A percentile compares a stretch with the other conserved stretches of the same genome.
Evolutionary conservation across 331 rosid genomes (phyloP).

Genomic region (Spiraea crenata): DNA sequence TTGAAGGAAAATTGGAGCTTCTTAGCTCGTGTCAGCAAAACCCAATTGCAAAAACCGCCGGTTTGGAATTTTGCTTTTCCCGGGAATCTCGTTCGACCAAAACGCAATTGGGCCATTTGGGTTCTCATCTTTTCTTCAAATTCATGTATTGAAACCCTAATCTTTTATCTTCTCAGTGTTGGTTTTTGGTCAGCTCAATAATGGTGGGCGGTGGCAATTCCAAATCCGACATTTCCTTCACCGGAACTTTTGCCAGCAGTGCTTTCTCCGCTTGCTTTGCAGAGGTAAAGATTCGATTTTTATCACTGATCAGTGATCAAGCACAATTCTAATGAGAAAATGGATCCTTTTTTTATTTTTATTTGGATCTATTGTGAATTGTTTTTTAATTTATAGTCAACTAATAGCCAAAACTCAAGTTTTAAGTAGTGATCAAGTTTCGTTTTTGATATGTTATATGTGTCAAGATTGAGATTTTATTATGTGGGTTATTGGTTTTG

Average conservation of each 20-base stretch:
- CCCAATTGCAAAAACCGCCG: slow-evolving; percentile 20
- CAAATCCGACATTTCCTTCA: slow-evolving; percentile 68
- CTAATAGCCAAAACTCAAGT: no score
- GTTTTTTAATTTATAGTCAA: background rate
- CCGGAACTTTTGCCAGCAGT: slow-evolving; percentile 61
- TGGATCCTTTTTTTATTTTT: background rate
- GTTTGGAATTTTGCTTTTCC: slow-evolving; percentile 21
- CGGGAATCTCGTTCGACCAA: slow-evolving; percentile 20
- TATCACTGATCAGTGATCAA: background rate
- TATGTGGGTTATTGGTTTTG: slow-evolving; percentile 4
- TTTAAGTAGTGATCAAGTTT: no score
- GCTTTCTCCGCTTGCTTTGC: slow-evolving; percentile 80
- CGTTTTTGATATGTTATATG: no score
- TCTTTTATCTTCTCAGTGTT: no score
- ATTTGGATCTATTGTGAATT: background rate
- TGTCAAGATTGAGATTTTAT: no score
- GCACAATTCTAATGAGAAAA: background rate
- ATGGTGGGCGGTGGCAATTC: no score
- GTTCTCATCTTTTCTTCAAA: background rate
- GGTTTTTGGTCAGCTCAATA: no score
- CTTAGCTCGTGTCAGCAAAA: background rate
- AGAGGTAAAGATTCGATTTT: slow-evolving; percentile 53
- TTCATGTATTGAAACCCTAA: background rate
- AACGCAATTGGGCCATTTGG: background rate
- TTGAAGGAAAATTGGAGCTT: no score